Base-by-base conservation (phyloP, 176 grass and related monocot species). In the Zoysia pacifica region DNA sequence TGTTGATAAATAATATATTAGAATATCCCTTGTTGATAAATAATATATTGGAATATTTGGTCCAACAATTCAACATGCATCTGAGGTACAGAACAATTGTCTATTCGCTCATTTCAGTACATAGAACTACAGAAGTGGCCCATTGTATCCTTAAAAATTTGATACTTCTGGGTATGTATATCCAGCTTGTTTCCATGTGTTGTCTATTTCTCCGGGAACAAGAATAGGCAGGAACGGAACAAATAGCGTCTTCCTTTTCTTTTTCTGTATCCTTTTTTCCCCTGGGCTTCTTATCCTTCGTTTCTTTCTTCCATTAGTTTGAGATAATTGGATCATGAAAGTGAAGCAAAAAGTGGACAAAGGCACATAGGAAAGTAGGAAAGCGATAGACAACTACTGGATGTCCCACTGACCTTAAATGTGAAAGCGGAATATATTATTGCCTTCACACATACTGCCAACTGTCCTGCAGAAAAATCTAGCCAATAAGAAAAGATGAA, bases 261-360 rank as follows among this genome's bases (percentile, higher is more conserved):
- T 79, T 74, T 66, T 65, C 50, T 45, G 62, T 67, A 59, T 44
- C 74, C 53, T 28, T 28, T 28, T 78, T 79, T 9, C 63, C 71
- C 70, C 50, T 65, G 2, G 13, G 1, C 52, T 53, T 65, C 47
- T 70, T 73, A 85, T 85, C 67, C 78, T 82, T 85, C 73, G 61
- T 89, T 73, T 89, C 70, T 73, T 77, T 82, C 47, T 62, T 77
- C 65, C 19, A 81, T 85, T 73, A 73, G 82, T 67, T 82, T 78
- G 67, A 85, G 87, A 89, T 82, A 89, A 85, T 59, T 53, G 78
- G 83, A 85, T 77, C 62, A 72, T 68, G 87, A 89, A 89, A 89
- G 78, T 78, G 83, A 89, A 73, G 52, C 83, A 89, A 89, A 86
- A 89, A 86, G 83, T 86, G 46, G 83, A 81, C 73, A 43, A 81